phyloP scores from a whole-genome alignment of 371 early-diverging fungal species.

The Mortierella polycephala region DNA sequence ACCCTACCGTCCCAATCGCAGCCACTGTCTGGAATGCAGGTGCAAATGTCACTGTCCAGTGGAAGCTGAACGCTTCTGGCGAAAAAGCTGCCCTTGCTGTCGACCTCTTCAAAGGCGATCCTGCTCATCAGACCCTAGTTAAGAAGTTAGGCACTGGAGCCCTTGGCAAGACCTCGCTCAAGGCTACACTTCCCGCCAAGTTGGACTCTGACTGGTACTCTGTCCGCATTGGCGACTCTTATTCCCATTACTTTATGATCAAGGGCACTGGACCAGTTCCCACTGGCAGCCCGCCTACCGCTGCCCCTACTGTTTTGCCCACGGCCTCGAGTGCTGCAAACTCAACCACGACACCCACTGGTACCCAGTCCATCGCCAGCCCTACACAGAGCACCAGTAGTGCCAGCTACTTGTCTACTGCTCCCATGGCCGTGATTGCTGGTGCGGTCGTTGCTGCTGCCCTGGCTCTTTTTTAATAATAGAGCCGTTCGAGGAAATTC shows the following conservation, averaged over 20 bases:
- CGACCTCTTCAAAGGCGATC: slow-evolving; percentile 39
- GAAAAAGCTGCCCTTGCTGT: slow-evolving; percentile 11
- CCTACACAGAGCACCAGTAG: not conserved
- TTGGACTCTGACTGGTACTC: slow-evolving; percentile 38
- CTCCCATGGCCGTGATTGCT: slow-evolving; percentile 25
- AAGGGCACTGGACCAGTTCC: slow-evolving; percentile 27
- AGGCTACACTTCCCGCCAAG: slow-evolving; percentile 23
- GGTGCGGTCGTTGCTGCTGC: too few relatives aligned
- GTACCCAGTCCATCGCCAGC: slow-evolving; percentile 17
- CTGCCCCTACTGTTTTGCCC: slow-evolving; percentile 7
- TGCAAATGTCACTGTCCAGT: slow-evolving; percentile 15
- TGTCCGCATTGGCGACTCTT: slow-evolving; percentile 33
- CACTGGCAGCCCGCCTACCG: slow-evolving; percentile 23
- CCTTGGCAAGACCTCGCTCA: slow-evolving; percentile 9
- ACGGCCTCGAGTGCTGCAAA: not conserved
- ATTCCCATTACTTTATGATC: slow-evolving; percentile 28
- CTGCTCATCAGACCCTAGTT: slow-evolving; percentile 24
- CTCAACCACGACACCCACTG: slow-evolving; percentile 13
- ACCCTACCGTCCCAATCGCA: slow-evolving; percentile 37
- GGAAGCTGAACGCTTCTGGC: slow-evolving; percentile 20
- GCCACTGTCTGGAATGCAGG: slow-evolving; percentile 36
- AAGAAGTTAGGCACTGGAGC: slow-evolving; percentile 6
- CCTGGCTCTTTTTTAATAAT: too few relatives aligned
- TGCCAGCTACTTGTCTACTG: slow-evolving; percentile 29
- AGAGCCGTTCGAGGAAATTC: too few relatives aligned